Percentiles rank a stretch among this genome's conserved stretches.
phyloP scores from a whole-genome alignment of 176 grass and related monocot species.

The Ananas comosus region DNA sequence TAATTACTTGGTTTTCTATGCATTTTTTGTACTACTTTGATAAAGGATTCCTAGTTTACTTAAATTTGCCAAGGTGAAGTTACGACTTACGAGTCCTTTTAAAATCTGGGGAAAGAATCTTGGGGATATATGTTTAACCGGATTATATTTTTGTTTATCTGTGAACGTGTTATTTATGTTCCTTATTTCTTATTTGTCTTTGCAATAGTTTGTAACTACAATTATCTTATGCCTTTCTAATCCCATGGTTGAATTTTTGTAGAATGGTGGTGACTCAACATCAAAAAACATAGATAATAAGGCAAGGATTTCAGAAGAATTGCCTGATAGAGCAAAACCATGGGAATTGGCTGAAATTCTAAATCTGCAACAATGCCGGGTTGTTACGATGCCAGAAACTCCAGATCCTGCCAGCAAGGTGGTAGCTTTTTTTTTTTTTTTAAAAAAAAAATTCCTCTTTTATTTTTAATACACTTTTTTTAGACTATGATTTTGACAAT shows the following conservation, averaged over 20 bases:
- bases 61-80: too few species aligned
- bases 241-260: slow-evolving; percentile 3
- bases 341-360: slow-evolving; percentile 71
- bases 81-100: too few species aligned
- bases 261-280: slow-evolving; percentile 77
- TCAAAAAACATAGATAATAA: slow-evolving; percentile 68
- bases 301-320: slow-evolving; percentile 72
- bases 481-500: background rate
- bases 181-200: too few species aligned
- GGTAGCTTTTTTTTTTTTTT: slow-evolving; percentile 2
- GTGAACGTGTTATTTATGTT: too few species aligned
- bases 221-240: too few species aligned
- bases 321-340: slow-evolving; percentile 57
- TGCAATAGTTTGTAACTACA: too few species aligned
- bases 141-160: too few species aligned
- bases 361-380: slow-evolving; percentile 66
- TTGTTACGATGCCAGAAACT: slow-evolving; percentile 82
- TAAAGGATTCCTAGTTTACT: background rate
- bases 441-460: slow-evolving; percentile 8
- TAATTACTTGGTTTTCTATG: background rate
- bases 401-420: slow-evolving; percentile 73
- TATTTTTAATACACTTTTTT: slow-evolving; percentile 10
- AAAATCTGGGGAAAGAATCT: too few species aligned
- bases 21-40: background rate
- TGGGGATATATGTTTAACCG: too few species aligned